Evolutionary conservation across 2,329 filamentous ascomycete species (phyloP).

Genomic region (Calonectria naviculata): DNA sequence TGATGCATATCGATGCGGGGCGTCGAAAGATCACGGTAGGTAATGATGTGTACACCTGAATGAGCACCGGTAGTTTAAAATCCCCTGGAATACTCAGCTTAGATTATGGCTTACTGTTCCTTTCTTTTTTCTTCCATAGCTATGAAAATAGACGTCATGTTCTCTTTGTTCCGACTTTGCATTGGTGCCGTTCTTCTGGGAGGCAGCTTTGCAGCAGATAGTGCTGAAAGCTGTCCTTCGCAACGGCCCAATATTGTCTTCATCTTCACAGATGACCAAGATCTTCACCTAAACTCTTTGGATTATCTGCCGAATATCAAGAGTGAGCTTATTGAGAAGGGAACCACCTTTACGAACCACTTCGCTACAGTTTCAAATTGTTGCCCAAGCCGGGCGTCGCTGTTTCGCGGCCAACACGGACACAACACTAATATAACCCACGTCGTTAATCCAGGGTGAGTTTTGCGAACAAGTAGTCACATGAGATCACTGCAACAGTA

Average conservation of each 20-base stretch:
- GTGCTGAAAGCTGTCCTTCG: neutral
- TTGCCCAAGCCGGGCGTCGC: slow-evolving; percentile 6
- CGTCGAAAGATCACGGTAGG: neutral
- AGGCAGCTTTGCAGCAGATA: neutral
- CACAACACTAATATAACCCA: slow-evolving; percentile 19
- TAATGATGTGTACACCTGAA: too few species aligned
- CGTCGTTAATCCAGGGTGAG: slow-evolving; percentile 8
- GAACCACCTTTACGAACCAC: slow-evolving; percentile 11
- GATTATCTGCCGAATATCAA: slow-evolving; percentile 15
- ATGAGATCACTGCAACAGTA: too few species aligned
- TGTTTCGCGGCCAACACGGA: slow-evolving; percentile 12
- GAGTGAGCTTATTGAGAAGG: neutral
- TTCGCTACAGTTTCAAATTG: slow-evolving; percentile 19
- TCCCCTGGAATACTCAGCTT: neutral
- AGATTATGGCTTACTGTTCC: neutral
- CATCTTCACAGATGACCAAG: slow-evolving; percentile 21
- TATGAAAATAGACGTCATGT: neutral
- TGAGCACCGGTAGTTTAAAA: neutral
- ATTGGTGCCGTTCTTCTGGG: neutral
- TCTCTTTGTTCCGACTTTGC: neutral
- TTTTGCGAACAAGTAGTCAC: too few species aligned
- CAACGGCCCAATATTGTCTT: slow-evolving; percentile 19
- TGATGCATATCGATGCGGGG: neutral
- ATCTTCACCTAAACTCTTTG: slow-evolving; percentile 14
- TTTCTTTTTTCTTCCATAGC: neutral